A percentile compares a stretch with the other conserved stretches of the same genome.
These are phyloP conservation scores for Hypoxylon sp. DNA, from an alignment of 2,329 filamentous ascomycete genomes.

Conservation along the genomic window DNA sequence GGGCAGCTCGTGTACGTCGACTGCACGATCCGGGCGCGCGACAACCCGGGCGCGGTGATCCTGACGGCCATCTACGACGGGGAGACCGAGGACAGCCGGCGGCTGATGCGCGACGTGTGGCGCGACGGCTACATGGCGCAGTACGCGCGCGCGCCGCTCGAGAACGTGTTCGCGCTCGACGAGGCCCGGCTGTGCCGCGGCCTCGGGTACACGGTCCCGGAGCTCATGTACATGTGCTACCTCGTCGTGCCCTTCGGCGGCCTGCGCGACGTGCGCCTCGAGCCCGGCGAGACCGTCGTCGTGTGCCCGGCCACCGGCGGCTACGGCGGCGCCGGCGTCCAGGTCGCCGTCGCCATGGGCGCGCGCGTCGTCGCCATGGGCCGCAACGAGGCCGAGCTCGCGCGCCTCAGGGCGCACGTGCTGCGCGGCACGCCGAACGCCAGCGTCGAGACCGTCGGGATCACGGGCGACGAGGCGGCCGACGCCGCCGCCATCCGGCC, in stretches of 20 bases:
- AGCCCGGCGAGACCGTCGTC: constrained; percentile 56
- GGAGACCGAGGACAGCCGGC: constrained; percentile 32
- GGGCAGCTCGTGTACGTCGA: constrained; percentile 49
- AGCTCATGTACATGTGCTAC: constrained; percentile 49
- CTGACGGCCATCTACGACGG: constrained; percentile 46
- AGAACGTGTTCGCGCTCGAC: constrained; percentile 48
- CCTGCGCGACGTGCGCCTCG: constrained; percentile 51
- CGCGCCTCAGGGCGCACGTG: constrained; percentile 45
- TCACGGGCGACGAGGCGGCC: constrained; percentile 51
- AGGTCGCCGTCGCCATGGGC: constrained; percentile 57
- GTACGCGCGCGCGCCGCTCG: constrained; percentile 47
- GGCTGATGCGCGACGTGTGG: constrained; percentile 46
- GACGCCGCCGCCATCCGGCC: constrained; percentile 45
- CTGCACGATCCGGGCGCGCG: constrained; percentile 45
- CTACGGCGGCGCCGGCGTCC: constrained; percentile 55
- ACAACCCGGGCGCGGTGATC: constrained; percentile 43
- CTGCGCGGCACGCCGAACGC: constrained; percentile 23
- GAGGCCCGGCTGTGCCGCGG: constrained; percentile 41
- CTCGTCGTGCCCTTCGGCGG: constrained; percentile 56
- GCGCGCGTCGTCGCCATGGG: constrained; percentile 60
- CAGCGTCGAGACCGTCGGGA: constrained; percentile 50
- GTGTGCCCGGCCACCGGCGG: constrained; percentile 56
- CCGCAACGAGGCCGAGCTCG: constrained; percentile 49
- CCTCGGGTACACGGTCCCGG: constrained; percentile 50
- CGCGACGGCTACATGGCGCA: constrained; percentile 46